Base-by-base conservation (phyloP, 2,329 filamentous ascomycete species). In the Uncinocarpus reesii region DNA sequence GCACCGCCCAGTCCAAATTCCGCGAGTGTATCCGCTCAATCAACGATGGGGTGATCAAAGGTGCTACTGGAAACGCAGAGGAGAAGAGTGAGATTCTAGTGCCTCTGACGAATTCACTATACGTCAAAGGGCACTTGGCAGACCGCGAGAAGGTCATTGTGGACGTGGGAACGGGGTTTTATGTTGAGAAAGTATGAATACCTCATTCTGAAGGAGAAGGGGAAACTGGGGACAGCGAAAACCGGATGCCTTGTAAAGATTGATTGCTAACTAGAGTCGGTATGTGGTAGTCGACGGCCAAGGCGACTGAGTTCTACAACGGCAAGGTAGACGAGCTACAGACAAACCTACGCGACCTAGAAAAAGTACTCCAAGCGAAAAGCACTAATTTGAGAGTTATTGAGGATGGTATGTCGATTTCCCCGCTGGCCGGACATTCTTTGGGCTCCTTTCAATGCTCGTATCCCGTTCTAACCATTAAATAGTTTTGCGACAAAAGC, bases 21-120 rank as follows among this genome's bases (percentile, higher is more conserved):
- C 78, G 79, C 48, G 90, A 96, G 62, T 98, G 92, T 60, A 76
- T 95, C 29, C 77, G 78, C 43, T 87, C 84, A 45, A 85, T 98
- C 54, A 72, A 77, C 16, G 70, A 71, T 18, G 80, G 80, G 1
- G 69, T 81, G 1, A 23, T 60, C 61, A 40, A 32, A 16, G 23
- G 18, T 24, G n/a, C 44, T 4, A 15, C 57, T 62, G 57, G 63
- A 61, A 55, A 62, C 57, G 52, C 58, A 58, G 8, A 63, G 57
- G 41, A 44, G 43, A n/a, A 55, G 57, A 53, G 65, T 41, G 63
- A 66, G 45, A 83, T 96, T 41, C 78, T 98, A 16, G 87, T 98
- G n/a, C 92, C 93, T 0, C 70, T 98, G 53, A 98, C 92, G 10
- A 92, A 86, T 59, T 95, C 89, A 0, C 77, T 98, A 24, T 98